A percentile compares a stretch with the other conserved stretches of the same genome.
These are phyloP conservation scores for Holtermanniella nyarrowii DNA, from an alignment of 768 basidiomycete species.

Conservation along the genomic window DNA sequence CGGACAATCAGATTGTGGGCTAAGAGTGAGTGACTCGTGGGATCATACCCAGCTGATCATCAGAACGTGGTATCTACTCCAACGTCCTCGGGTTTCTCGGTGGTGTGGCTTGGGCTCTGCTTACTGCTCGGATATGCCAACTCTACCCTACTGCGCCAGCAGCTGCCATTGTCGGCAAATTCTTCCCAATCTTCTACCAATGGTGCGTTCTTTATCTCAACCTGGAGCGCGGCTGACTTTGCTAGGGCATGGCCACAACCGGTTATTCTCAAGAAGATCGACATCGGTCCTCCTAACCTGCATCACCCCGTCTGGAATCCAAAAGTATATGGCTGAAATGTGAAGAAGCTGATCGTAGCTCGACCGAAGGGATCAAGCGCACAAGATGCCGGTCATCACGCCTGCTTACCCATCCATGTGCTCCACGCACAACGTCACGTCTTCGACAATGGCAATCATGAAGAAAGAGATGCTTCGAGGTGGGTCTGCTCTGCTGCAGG, in stretches of 20 bases:
- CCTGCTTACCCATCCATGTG: constrained; percentile 99
- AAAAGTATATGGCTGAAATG: constrained; percentile 49
- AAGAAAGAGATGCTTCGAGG: constrained; percentile 92
- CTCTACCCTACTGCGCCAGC: constrained; percentile 90
- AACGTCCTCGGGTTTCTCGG: constrained; percentile 97
- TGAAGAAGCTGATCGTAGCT: constrained; percentile 11
- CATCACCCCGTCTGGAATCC: constrained; percentile 85
- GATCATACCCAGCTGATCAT: background rate
- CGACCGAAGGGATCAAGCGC: constrained; percentile 46
- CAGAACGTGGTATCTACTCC: constrained; percentile 92
- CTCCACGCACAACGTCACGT: constrained; percentile 93
- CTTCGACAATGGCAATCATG: constrained; percentile 90
- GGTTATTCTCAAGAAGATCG: constrained; percentile 91
- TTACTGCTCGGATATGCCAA: constrained; percentile 98
- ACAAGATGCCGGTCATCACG: constrained; percentile 98
- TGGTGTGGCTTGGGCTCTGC: constrained; percentile 96
- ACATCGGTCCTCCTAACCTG: constrained; percentile 84
- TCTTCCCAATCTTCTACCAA: constrained; percentile 97
- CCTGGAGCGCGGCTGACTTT: background rate
- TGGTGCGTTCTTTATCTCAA: constrained; percentile 52
- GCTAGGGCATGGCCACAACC: constrained; percentile 94
- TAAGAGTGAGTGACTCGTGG: constrained; percentile 53
- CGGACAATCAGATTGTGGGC: constrained; percentile 98
- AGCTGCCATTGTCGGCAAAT: constrained; percentile 89
- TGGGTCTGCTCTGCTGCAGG: constrained; percentile 25